Percentiles rank a stretch among this genome's conserved stretches.
phyloP scores from a whole-genome alignment of 352 stramenopile genomes.

The Discostella stelligera region DNA sequence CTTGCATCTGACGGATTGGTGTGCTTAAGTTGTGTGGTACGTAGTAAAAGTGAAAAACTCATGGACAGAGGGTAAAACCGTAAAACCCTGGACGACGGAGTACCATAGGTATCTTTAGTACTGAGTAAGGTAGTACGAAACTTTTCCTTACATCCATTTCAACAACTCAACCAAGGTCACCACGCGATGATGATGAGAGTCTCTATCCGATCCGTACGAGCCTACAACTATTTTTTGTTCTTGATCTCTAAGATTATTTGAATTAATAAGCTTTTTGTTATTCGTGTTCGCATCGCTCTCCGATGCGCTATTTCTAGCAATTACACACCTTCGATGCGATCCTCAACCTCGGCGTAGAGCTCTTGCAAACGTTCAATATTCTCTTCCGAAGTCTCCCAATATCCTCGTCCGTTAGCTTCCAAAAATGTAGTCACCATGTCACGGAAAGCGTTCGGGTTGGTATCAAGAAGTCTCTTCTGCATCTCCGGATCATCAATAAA shows the following conservation, averaged over 20 bases:
- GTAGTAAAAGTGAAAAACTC: too few relatives aligned
- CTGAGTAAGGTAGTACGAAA: too few relatives aligned
- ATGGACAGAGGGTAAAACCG: too few relatives aligned
- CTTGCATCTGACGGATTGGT: background rate
- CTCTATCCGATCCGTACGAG: too few relatives aligned
- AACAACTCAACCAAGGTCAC: too few relatives aligned
- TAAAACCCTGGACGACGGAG: too few relatives aligned
- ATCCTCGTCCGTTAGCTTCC: slow-evolving; percentile 86
- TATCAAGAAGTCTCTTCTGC: slow-evolving; percentile 85
- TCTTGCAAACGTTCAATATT: slow-evolving; percentile 87
- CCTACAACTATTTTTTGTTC: too few relatives aligned
- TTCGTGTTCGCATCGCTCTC: slow-evolving; percentile 1
- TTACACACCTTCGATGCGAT: slow-evolving; percentile 87
- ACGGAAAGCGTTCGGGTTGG: slow-evolving; percentile 87
- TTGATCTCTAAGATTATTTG: too few relatives aligned
- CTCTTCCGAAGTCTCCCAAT: slow-evolving; percentile 87
- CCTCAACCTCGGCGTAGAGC: slow-evolving; percentile 87
- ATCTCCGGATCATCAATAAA: slow-evolving; percentile 88
- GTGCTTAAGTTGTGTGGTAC: too few relatives aligned
- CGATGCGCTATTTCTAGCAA: background rate
- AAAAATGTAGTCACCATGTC: slow-evolving; percentile 89
- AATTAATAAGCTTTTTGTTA: slow-evolving; percentile 9
- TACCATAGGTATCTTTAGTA: too few relatives aligned
- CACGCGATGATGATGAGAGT: background rate
- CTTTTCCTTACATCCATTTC: too few relatives aligned